Percentiles rank a stretch among this genome's conserved stretches.
Conservation (phyloP, 441 rosid genomes). For the Erodium texanum region DNA sequence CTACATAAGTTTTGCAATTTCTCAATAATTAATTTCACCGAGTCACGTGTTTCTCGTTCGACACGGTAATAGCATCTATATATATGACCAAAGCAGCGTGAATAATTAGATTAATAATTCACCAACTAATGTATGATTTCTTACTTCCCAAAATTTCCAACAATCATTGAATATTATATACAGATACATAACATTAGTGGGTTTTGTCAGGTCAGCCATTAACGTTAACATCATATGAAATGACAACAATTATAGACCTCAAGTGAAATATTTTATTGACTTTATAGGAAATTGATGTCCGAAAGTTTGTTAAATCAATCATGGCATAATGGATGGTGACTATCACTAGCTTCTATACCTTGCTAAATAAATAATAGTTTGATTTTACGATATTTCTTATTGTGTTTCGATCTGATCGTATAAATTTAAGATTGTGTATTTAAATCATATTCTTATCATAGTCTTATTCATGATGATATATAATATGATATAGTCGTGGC, state of each 20-base stretch:
- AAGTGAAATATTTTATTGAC: not conserved
- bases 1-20: too few relatives aligned
- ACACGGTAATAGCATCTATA: not conserved
- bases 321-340: not conserved
- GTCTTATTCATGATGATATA: too few relatives aligned
- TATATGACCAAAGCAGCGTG: not conserved
- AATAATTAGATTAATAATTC: not conserved
- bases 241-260: not conserved
- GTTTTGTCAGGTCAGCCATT: constrained; percentile 1
- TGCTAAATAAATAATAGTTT: too few relatives aligned
- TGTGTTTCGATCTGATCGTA: too few relatives aligned
- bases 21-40: too few relatives aligned
- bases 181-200: not conserved
- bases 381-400: too few relatives aligned
- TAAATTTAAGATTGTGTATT: too few relatives aligned
- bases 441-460: too few relatives aligned
- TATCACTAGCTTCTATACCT: too few relatives aligned
- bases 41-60: not conserved
- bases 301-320: not conserved
- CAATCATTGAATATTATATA: not conserved
- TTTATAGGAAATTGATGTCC: not conserved
- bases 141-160: not conserved
- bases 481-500: too few relatives aligned
- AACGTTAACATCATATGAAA: constrained; percentile 3
- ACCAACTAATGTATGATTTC: not conserved